A percentile compares a stretch with the other conserved stretches of the same genome.
These are phyloP conservation scores for Allium cepa DNA, from an alignment of 106 monocot genomes.

Conservation along the genomic window DNA sequence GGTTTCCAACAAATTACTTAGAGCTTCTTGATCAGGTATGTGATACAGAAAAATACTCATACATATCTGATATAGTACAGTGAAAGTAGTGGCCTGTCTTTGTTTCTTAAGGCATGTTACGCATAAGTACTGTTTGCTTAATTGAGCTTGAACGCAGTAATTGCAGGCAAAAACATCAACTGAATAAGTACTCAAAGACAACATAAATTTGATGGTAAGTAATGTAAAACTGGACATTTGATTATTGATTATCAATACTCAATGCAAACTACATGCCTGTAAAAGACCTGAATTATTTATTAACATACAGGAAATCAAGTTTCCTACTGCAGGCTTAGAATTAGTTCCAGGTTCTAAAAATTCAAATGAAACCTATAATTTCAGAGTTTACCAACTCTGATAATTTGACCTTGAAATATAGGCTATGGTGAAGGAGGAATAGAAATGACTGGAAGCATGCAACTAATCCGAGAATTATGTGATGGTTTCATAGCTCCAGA, in stretches of 20 bases:
- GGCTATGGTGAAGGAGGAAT: slow-evolving; percentile 96
- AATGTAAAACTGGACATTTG: background rate
- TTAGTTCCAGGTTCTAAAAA: slow-evolving; percentile 71
- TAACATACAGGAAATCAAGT: slow-evolving; percentile 78
- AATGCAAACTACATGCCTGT: background rate
- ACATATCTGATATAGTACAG: no score
- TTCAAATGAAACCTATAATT: background rate
- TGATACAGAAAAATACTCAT: no score
- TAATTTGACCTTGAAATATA: slow-evolving; percentile 4
- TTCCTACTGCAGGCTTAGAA: slow-evolving; percentile 84
- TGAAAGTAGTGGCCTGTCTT: no score
- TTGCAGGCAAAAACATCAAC: slow-evolving; percentile 80
- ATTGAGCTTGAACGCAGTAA: slow-evolving; percentile 25
- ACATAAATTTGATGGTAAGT: slow-evolving; percentile 74
- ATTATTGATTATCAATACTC: background rate
- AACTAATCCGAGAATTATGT: slow-evolving; percentile 80
- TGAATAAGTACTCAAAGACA: slow-evolving; percentile 58
- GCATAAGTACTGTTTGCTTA: background rate
- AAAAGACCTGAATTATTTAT: background rate
- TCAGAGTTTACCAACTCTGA: background rate
- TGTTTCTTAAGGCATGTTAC: no score
- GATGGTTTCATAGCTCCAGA: slow-evolving; percentile 56
- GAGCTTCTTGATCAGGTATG: no score
- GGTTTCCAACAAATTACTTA: no score
- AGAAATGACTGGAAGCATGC: slow-evolving; percentile 92